These are phyloP conservation scores for Penicillium sp. DNA, from an alignment of 2,329 filamentous ascomycete genomes.

Conservation along the genomic window DNA sequence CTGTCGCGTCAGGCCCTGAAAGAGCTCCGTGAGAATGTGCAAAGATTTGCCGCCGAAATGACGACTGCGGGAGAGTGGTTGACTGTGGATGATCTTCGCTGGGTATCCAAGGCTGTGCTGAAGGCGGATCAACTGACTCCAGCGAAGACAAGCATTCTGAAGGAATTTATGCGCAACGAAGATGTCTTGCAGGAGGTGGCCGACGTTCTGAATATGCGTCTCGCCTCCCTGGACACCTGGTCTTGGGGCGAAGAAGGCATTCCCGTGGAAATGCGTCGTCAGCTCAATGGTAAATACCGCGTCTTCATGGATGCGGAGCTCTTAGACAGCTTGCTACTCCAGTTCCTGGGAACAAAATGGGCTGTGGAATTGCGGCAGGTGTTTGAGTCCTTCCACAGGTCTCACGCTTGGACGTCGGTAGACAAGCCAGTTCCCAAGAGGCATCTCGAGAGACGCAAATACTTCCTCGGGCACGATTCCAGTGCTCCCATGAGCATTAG, in stretches of 20 bases:
- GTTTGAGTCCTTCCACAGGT: constrained; percentile 35
- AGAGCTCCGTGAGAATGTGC: constrained; percentile 36
- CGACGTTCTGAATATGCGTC: constrained; percentile 54
- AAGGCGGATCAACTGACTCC: constrained; percentile 47
- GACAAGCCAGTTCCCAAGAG: constrained; percentile 29
- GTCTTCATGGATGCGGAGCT: constrained; percentile 56
- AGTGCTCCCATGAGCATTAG: constrained; percentile 23
- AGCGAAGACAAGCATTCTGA: constrained; percentile 46
- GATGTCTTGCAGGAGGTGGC: constrained; percentile 49
- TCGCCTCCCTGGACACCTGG: constrained; percentile 49
- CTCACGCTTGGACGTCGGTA: constrained; percentile 39
- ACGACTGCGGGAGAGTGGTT: constrained; percentile 35
- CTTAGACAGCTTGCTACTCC: constrained; percentile 50
- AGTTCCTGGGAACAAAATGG: constrained; percentile 51
- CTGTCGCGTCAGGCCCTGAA: constrained; percentile 40
- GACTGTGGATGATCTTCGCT: constrained; percentile 37
- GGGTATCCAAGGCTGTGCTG: constrained; percentile 46
- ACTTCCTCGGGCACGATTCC: constrained; percentile 34
- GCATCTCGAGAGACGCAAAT: constrained; percentile 40
- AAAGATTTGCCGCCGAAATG: constrained; percentile 31
- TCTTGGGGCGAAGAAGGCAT: constrained; percentile 45
- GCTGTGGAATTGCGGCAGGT: constrained; percentile 42
- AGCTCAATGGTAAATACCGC: constrained; percentile 54
- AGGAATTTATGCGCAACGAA: constrained; percentile 46
- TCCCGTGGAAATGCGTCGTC: constrained; percentile 46